Evolutionary conservation across 192 early-diverging fungal species (phyloP).

Genomic region (Entrophospora sp.): DNA sequence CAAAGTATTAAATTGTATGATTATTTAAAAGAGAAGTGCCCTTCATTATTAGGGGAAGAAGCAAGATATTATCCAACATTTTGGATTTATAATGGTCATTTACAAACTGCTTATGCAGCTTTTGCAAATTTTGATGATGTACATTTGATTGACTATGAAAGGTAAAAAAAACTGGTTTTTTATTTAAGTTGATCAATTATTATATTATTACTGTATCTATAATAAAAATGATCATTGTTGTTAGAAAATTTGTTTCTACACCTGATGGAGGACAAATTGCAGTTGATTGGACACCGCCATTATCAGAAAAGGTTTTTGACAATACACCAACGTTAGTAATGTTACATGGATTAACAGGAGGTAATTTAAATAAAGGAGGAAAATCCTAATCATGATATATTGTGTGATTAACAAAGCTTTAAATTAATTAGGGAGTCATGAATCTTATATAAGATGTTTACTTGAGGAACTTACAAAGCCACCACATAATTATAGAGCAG

Average conservation of each 20-base stretch:
- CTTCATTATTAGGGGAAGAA: conserved; percentile 40
- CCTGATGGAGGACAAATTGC: conserved; percentile 80
- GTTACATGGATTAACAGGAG: conserved; percentile 87
- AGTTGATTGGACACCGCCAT: conserved; percentile 75
- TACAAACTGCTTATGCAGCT: conserved; percentile 67
- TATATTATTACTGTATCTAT: background rate
- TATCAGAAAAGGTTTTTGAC: conserved; percentile 40
- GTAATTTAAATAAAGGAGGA: conserved; percentile 14
- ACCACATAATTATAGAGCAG: conserved; percentile 58
- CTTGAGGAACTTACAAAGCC: conserved; percentile 48
- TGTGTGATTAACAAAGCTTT: too few species aligned
- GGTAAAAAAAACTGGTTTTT: conserved; percentile 35
- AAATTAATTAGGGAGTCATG: conserved; percentile 49
- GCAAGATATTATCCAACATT: conserved; percentile 58
- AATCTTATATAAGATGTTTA: conserved; percentile 75
- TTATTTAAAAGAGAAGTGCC: conserved; percentile 34
- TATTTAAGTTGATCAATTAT: background rate
- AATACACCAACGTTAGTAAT: conserved; percentile 70
- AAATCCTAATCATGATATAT: too few species aligned
- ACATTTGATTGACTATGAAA: conserved; percentile 46
- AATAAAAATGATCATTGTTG: too few species aligned
- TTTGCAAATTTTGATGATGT: conserved; percentile 26
- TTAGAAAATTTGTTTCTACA: conserved; percentile 49
- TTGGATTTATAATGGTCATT: conserved; percentile 66
- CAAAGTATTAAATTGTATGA: conserved; percentile 27